These are phyloP conservation scores for Trichoderma breve DNA, from an alignment of 2,329 filamentous ascomycete species.

Conservation along the genomic window DNA sequence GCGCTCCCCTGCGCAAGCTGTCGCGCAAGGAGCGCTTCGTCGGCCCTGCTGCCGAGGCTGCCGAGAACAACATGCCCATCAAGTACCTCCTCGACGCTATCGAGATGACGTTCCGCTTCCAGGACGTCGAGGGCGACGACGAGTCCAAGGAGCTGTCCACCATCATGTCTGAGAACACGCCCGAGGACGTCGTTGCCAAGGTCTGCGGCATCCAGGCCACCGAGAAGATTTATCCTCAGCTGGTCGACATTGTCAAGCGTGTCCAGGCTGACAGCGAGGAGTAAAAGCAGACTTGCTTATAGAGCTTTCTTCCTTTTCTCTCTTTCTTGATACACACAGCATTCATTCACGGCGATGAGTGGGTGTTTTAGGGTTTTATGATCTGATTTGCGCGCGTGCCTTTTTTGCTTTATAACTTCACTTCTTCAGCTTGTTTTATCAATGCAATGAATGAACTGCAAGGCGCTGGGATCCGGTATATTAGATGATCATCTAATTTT, in stretches of 20 bases:
- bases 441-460: not conserved
- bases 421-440: constrained; percentile 12
- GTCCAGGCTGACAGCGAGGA: constrained; percentile 68
- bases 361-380: not conserved
- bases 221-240: constrained; percentile 74
- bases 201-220: constrained; percentile 75
- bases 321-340: not conserved
- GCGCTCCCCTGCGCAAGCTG: constrained; percentile 90
- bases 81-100: constrained; percentile 75
- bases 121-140: constrained; percentile 87
- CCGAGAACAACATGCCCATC: constrained; percentile 72
- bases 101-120: constrained; percentile 93
- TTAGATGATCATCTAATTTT: constrained; percentile 17
- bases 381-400: not conserved
- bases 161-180: constrained; percentile 72
- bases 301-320: not conserved
- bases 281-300: constrained; percentile 34
- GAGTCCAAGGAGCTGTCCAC: constrained; percentile 83
- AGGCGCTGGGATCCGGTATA: constrained; percentile 22
- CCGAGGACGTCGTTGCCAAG: constrained; percentile 74
- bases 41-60: constrained; percentile 83
- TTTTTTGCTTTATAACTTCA: not conserved
- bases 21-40: constrained; percentile 95
- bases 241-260: constrained; percentile 76
- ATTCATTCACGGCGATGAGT: constrained; percentile 15